Percentiles rank a stretch among this genome's conserved stretches.
phyloP scores from a whole-genome alignment of 495 filamentous ascomycete genomes.

The Trichoderma asperelloides region DNA sequence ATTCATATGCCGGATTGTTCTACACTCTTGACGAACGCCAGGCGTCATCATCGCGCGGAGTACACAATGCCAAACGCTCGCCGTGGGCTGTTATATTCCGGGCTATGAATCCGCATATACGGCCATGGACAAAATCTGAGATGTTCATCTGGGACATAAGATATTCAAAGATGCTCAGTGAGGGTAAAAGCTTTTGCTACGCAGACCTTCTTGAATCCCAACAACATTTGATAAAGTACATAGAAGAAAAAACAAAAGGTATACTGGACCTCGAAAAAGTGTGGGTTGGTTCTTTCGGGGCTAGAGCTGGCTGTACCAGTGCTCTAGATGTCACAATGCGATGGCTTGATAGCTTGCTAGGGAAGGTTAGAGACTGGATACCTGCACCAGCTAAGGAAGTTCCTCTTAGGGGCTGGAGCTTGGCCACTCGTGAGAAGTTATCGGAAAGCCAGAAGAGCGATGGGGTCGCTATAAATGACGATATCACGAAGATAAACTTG shows the following conservation, averaged over 20 bases:
- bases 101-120: conserved; percentile 23
- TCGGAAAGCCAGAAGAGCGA: not conserved
- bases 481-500: not conserved
- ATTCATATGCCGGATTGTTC: conserved; percentile 27
- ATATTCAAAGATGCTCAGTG: conserved; percentile 16
- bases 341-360: not conserved
- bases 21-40: conserved; percentile 21
- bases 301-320: not conserved
- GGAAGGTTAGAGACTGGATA: not conserved
- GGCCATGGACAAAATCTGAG: conserved; percentile 19
- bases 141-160: conserved; percentile 40
- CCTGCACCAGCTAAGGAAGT: not conserved
- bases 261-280: conserved; percentile 21
- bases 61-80: conserved; percentile 16
- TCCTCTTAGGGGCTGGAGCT: not conserved
- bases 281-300: conserved; percentile 25
- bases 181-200: conserved; percentile 6
- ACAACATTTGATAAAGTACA: conserved; percentile 24
- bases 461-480: not conserved
- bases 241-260: conserved; percentile 17
- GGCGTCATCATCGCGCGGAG: not conserved
- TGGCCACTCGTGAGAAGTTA: not conserved
- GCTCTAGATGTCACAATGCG: not conserved
- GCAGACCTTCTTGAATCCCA: conserved; percentile 32
- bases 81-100: conserved; percentile 36